Evolutionary conservation across 1,284 basidiomycete species (phyloP), one percentile per base, ranked within the genome.

Genomic region (Pseudozyma tsukubaensis): DNA sequence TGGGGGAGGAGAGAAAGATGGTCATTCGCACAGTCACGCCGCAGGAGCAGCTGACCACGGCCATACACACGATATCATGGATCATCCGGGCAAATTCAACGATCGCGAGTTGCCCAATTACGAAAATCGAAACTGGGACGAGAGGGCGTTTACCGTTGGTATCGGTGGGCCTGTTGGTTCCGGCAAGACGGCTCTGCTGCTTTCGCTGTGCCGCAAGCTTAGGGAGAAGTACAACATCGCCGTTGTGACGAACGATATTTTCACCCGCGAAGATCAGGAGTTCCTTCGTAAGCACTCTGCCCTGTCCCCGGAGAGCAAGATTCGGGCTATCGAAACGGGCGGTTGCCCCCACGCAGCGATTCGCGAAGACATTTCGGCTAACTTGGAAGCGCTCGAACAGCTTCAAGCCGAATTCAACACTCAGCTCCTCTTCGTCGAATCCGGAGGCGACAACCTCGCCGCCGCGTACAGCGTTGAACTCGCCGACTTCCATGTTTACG

Each of bases 101-200:
- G 94, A 98, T 84, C 89, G 96, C 32, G 95, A 98, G 83, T 86
- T 97, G 84, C 96, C 96, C 12, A 91, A 97, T 84, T 97, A 92
- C 83, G 88, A 90, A 8, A 86, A 86, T 2, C 88, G 96, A 40
- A 92, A 95, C 86, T 99, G 94, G 85, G 89, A 90, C 57, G 95
- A 98, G 86, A 88, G 96, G 68, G 95, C 94, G 1, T 99, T 99
- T 86, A 99, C 96, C 0, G 88, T 99, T 61, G 96, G 96, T 4
- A 98, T 98, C 64, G 96, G 96, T 81, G 96, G 95, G 2, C 83
- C 96, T 0, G 96, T 99, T 19, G 97, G 97, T 12, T 97, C 94
- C 1, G 97, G 97, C 13, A 98, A 99, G 88, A 99, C 96, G 0
- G 96, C 96, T 0, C 86, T 99, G 63, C 92, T 95, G 0, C 89